Evolutionary conservation across 768 basidiomycete genomes (phyloP).

Genomic region (Pholiota microspora): DNA sequence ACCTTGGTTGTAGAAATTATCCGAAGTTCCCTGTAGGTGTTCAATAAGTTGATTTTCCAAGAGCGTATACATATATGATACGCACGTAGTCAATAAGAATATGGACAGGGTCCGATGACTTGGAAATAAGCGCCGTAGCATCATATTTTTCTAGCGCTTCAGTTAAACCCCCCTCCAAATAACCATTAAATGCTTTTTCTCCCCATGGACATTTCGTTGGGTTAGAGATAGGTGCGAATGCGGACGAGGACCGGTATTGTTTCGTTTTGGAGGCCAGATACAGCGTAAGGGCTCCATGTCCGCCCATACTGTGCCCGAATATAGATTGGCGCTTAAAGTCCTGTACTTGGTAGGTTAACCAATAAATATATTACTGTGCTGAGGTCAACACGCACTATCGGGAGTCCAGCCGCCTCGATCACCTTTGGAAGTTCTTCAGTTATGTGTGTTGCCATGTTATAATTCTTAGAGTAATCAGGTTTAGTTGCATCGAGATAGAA

Average conservation of each 20-base stretch:
- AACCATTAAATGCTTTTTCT: slow-evolving; percentile 85
- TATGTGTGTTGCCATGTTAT: slow-evolving; percentile 88
- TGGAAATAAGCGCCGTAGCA: slow-evolving; percentile 78
- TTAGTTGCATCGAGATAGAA: slow-evolving; percentile 95
- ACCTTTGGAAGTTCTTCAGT: slow-evolving; percentile 82
- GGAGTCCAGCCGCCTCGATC: slow-evolving; percentile 68
- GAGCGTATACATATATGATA: slow-evolving; percentile 4
- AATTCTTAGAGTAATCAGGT: slow-evolving; percentile 66
- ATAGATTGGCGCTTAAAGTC: slow-evolving; percentile 84
- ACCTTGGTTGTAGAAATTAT: slow-evolving; percentile 80
- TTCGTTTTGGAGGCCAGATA: slow-evolving; percentile 76
- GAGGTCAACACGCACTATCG: slow-evolving; percentile 57
- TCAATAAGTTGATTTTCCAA: not conserved
- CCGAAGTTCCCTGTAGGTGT: slow-evolving; percentile 61
- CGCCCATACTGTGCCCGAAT: slow-evolving; percentile 97
- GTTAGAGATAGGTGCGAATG: slow-evolving; percentile 85
- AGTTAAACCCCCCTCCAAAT: slow-evolving; percentile 70
- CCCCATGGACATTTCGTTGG: slow-evolving; percentile 91
- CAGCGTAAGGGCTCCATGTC: slow-evolving; percentile 90
- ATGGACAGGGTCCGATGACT: slow-evolving; percentile 60
- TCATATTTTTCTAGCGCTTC: slow-evolving; percentile 80
- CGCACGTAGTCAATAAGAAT: slow-evolving; percentile 86
- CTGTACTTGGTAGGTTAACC: slow-evolving; percentile 32
- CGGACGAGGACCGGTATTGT: slow-evolving; percentile 83
- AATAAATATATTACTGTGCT: not conserved